phyloP scores from a whole-genome alignment of 106 monocot species.

The Iris macrosiphon region DNA sequence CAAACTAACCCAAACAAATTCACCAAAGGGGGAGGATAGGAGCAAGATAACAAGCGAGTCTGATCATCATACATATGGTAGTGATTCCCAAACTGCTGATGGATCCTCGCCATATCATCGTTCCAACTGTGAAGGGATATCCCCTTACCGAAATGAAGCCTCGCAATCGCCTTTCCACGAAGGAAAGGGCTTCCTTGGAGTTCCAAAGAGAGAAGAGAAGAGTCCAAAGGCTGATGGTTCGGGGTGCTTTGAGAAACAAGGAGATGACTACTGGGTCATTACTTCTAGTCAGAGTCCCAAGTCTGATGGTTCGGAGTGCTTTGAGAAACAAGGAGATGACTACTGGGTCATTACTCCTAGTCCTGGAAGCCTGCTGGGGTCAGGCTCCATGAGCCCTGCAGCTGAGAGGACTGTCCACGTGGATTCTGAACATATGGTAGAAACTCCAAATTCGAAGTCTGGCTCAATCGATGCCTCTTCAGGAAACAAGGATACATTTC shows the following conservation, averaged over 20 bases:
- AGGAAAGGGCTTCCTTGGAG: conserved; percentile 31
- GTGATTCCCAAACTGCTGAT: conserved; percentile 43
- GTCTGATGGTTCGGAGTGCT: too few species aligned
- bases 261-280: neutral
- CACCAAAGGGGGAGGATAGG: conserved; percentile 4
- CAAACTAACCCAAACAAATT: conserved; percentile 14
- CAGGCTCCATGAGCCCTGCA: neutral
- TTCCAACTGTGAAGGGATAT: conserved; percentile 25
- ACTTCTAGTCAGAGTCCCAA: conserved; percentile 15
- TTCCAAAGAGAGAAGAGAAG: conserved; percentile 24
- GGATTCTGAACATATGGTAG: conserved; percentile 21
- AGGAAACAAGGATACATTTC: conserved; percentile 1
- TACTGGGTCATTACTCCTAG: too few species aligned
- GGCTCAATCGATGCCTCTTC: conserved; percentile 11
- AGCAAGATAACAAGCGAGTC: conserved; percentile 41
- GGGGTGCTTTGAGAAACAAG: neutral
- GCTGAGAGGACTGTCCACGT: neutral
- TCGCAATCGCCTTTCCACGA: conserved; percentile 30
- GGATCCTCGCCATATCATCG: conserved; percentile 16
- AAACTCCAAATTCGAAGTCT: conserved; percentile 20
- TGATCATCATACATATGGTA: conserved; percentile 35
- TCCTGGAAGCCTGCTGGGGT: conserved; percentile 10
- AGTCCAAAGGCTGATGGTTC: neutral
- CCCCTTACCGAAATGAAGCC: conserved; percentile 38
- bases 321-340: too few species aligned